Percentiles rank a stretch among this genome's conserved stretches.
phyloP scores from a whole-genome alignment of 345 rosid species.

The Euclidium syriacum region DNA sequence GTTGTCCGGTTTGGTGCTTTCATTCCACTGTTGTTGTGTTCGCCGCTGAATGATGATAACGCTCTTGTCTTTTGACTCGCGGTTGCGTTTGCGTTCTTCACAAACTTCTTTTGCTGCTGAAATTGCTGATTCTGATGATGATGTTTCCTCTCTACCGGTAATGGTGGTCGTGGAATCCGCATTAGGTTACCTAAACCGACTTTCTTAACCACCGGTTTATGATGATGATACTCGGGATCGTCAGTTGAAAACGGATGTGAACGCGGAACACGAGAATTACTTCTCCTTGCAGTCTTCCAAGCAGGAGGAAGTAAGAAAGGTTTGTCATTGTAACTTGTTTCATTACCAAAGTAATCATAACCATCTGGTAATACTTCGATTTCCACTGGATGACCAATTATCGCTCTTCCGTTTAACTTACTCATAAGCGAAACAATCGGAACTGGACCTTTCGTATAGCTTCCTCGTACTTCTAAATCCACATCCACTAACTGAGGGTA shows the following conservation, averaged over 20 bases:
- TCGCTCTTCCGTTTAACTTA: constrained; percentile 77
- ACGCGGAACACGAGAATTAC: constrained; percentile 75
- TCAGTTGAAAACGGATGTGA: too few relatives aligned
- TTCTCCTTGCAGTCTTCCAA: constrained; percentile 94
- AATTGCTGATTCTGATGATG: too few relatives aligned
- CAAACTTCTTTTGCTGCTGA: constrained; percentile 41
- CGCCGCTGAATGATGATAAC: constrained; percentile 68
- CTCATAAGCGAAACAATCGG: constrained; percentile 83
- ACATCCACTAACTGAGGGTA: constrained; percentile 64
- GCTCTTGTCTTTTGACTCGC: constrained; percentile 81
- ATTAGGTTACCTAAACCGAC: constrained; percentile 27
- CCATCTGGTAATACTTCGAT: constrained; percentile 72
- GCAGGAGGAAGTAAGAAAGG: constrained; percentile 52
- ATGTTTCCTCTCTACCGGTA: constrained; percentile 42
- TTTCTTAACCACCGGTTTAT: constrained; percentile 35
- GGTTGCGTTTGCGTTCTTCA: constrained; percentile 52
- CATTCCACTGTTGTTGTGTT: constrained; percentile 37
- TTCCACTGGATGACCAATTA: constrained; percentile 87
- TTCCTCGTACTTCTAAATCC: constrained; percentile 81
- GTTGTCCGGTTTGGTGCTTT: constrained; percentile 42
- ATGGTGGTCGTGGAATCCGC: constrained; percentile 38
- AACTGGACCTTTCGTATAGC: constrained; percentile 67
- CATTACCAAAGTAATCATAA: constrained; percentile 42
- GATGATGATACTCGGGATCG: too few relatives aligned
- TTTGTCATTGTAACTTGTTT: constrained; percentile 46